Evolutionary conservation across 2,329 filamentous ascomycete genomes (phyloP), one percentile per base, ranked within the genome.

Genomic region (Fusarium veterinarium): DNA sequence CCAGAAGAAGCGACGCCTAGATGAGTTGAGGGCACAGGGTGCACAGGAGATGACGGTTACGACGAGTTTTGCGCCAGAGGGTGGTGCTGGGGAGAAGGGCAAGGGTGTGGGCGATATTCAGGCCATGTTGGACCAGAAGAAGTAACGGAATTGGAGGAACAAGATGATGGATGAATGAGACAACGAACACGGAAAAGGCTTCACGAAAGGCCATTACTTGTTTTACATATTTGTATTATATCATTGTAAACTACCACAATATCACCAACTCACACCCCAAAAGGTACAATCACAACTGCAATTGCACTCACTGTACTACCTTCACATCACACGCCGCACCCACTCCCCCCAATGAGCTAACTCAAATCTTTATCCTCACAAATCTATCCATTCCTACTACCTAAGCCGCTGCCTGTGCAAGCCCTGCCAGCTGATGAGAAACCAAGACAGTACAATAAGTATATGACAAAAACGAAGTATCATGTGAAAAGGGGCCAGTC

Each of bases 1-100:
- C 79, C 93, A 97, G 77, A 94, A 95, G 83, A 92, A 93, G 79
- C 87, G 91, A 83, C 92, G 94, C 30, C 85, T 97, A 73, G 91
- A 92, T 77, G 90, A 90, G 79, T 89, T 97, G 76, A 88, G 92
- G 80, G 88, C 87, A 51, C 92, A 95, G 81, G 92, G 93, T 71
- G 93, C 92, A 17, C 85, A 88, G 72, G 86, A 88, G 81, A 86
- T 93, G 80, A 81, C 82, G 19, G 82, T 84, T 11, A 79, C 78
- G 42, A 79, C 81, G 3, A 78, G 76, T 37, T 84, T 84, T 73
- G 80, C 80, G 31, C 78, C 80, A 0, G 80, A 80, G 53, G 80
- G 80, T 5, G 79, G 77, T 13, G 78, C 67, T 2, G 76, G 58
- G 9, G 77, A 74, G 61, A 80, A 77, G 71, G 78, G 78, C 25